These are phyloP conservation scores for Bimuria novae-zelandiae DNA, from an alignment of 2,329 filamentous ascomycete genomes.

Conservation along the genomic window DNA sequence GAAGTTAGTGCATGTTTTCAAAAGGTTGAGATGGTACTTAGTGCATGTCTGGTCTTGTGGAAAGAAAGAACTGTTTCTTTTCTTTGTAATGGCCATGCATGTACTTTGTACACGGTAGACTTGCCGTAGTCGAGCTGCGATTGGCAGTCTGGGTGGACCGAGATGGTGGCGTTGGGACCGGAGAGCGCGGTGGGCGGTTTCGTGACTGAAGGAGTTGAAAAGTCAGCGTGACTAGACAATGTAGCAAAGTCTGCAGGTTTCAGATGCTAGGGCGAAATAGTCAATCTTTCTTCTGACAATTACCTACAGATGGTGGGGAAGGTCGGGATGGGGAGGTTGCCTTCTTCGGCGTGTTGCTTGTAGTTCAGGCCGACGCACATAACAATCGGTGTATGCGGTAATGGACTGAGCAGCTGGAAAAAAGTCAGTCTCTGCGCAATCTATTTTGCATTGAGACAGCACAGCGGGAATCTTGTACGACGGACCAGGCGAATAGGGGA, in stretches of 20 bases:
- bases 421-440: neutral
- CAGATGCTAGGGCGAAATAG: too few relatives aligned
- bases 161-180: slow-evolving; percentile 35
- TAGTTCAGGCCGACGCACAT: slow-evolving; percentile 45
- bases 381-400: slow-evolving; percentile 36
- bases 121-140: slow-evolving; percentile 43
- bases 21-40: too few relatives aligned
- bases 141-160: slow-evolving; percentile 39
- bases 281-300: too few relatives aligned
- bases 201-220: too few relatives aligned
- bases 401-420: slow-evolving; percentile 32
- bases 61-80: too few relatives aligned
- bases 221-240: too few relatives aligned
- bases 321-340: slow-evolving; percentile 36
- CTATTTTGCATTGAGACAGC: neutral
- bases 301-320: slow-evolving; percentile 43
- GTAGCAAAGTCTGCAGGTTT: too few relatives aligned
- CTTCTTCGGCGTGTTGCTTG: slow-evolving; percentile 39
- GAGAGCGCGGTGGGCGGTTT: slow-evolving; percentile 43
- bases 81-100: too few relatives aligned
- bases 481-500: neutral
- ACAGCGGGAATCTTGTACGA: too few relatives aligned
- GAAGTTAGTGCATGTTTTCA: too few relatives aligned
- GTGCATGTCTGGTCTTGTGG: too few relatives aligned
- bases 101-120: too few relatives aligned